Evolutionary conservation across 345 rosid species (phyloP), one percentile per base, ranked within the genome.

Genomic region (Mallotus nudiflorus): DNA sequence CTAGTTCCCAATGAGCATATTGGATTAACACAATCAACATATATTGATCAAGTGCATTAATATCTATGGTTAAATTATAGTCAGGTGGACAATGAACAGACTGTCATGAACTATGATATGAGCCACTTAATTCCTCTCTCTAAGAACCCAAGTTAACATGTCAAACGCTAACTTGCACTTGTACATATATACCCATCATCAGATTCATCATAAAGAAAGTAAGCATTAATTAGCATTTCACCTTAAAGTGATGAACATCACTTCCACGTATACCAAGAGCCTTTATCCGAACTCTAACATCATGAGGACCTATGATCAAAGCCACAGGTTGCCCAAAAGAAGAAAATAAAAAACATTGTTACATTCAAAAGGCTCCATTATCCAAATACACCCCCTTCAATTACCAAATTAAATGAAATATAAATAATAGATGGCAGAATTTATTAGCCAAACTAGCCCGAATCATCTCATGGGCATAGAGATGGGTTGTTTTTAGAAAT

Each of bases 211-310:
- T 15, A 25, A 46, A 19, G 4, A 15, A 8, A 1, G 19, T 20
- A 44, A 19, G 9, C 27, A 20, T 44, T 18, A 31, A 69, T 35
- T 28, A 57, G 24, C 37, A 54, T 50, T 42, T 72, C 24, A 89
- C 97, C 97, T 90, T 95, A 73, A 90, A 97, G 69, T 75, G 87
- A 60, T 89, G 98, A 85, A 95, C 99, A 86, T 95, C 97, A 78
- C 99, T 95, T 71, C 97, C 91, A 54, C 96, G 88, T 7, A 92
- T 87, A 29, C 94, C 98, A 73, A 95, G 97, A 65, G 97, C 98
- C 70, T 90, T 95, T 87, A 92, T 89, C 72, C 80, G 70, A 65
- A 95, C 87, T 71, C 85, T 86, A 44, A 85, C 99, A 87, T 90
- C 94, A 81, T 78, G 85, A 54, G 94, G 89, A 74, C 94, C 96